These are phyloP conservation scores for Pleodorina starrii DNA, from an alignment of 139 green algal species.

Conservation along the genomic window DNA sequence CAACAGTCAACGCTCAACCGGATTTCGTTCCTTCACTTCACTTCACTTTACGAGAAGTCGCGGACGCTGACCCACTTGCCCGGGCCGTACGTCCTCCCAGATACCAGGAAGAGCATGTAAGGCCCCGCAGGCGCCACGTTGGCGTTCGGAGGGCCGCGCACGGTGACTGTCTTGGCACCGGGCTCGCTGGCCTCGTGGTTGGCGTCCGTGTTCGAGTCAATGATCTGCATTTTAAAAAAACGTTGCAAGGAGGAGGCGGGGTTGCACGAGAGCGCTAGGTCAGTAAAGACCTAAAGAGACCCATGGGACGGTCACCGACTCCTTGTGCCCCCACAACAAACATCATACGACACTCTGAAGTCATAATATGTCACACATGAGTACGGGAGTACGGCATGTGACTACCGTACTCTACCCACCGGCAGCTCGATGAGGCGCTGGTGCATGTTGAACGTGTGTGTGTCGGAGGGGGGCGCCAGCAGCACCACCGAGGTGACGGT, in stretches of 20 bases:
- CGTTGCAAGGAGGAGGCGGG: too few species aligned
- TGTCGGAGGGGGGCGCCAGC: conserved; percentile 51
- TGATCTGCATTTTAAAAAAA: too few species aligned
- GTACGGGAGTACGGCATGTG: too few species aligned
- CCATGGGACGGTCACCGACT: too few species aligned
- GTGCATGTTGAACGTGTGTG: conserved; percentile 60
- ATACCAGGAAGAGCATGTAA: conserved; percentile 47
- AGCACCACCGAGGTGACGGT: conserved; percentile 48
- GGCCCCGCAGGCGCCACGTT: conserved; percentile 19
- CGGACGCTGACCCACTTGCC: conserved; percentile 28
- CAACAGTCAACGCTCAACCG: too few species aligned
- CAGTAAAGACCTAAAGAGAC: too few species aligned
- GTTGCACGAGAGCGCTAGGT: too few species aligned
- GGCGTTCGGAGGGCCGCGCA: conserved; percentile 13
- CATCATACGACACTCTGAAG: too few species aligned
- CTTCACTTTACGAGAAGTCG: conserved; percentile 5
- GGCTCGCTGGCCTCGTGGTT: conserved; percentile 12
- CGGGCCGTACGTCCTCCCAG: background rate
- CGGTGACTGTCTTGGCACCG: conserved; percentile 2
- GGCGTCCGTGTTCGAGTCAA: conserved; percentile 1
- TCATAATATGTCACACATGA: too few species aligned
- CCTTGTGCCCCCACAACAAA: too few species aligned
- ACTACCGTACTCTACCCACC: too few species aligned
- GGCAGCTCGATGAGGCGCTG: conserved; percentile 54
- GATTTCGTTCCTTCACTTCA: too few species aligned